Conservation (phyloP, 805 yeast species). For the Saturnispora saitoi region DNA sequence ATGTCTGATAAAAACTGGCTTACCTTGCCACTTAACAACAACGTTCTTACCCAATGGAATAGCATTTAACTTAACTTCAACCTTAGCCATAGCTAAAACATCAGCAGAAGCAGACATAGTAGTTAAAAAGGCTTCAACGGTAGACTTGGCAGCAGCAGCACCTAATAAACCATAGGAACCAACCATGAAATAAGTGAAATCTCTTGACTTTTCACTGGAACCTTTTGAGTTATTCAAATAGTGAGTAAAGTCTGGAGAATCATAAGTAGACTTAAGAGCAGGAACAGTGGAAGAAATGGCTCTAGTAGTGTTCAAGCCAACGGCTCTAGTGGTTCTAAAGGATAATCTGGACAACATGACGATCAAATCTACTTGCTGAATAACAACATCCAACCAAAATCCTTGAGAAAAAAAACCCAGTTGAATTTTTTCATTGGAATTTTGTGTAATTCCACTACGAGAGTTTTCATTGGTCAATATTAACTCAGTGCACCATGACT, state of each 20-base stretch:
- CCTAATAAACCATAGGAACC: constrained; percentile 87
- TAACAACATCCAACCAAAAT: constrained; percentile 1
- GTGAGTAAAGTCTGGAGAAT: constrained; percentile 83
- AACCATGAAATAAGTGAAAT: constrained; percentile 92
- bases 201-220: constrained; percentile 65
- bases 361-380: constrained; percentile 1
- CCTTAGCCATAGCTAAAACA: constrained; percentile 98
- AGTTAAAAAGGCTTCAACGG: constrained; percentile 85
- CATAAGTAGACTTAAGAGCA: constrained; percentile 63
- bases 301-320: constrained; percentile 33
- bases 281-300: constrained; percentile 42
- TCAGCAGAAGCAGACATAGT: constrained; percentile 98
- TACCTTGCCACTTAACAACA: constrained; percentile 99
- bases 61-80: constrained; percentile 87
- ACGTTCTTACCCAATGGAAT: constrained; percentile 98
- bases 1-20: constrained; percentile 99
- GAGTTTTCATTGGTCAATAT: constrained; percentile 5
- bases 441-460: neutral
- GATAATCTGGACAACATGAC: constrained; percentile 28
- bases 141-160: constrained; percentile 93
- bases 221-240: constrained; percentile 66
- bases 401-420: neutral
- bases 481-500: constrained; percentile 3
- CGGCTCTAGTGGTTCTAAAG: constrained; percentile 23
- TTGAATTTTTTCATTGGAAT: neutral